Conservation (phyloP, 2,329 filamentous ascomycete species). For the Ascochyta pisi region DNA sequence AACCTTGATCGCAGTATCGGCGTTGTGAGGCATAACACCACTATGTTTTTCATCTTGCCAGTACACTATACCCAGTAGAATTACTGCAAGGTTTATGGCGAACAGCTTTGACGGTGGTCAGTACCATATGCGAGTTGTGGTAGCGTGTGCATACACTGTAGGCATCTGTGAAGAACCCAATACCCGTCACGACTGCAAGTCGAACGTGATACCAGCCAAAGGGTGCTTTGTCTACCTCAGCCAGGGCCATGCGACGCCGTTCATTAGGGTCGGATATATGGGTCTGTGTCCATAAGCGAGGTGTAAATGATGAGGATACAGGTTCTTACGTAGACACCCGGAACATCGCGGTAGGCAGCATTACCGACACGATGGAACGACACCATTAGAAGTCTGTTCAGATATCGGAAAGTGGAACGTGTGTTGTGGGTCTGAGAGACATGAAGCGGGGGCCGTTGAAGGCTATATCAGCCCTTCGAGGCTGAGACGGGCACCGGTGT, state of each 20-base stretch:
- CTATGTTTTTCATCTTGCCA: conserved; percentile 59
- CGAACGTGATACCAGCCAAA: conserved; percentile 73
- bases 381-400: conserved; percentile 25
- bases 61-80: conserved; percentile 83
- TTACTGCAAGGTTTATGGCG: conserved; percentile 59
- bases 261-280: conserved; percentile 47
- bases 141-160: conserved; percentile 55
- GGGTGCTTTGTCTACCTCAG: conserved; percentile 46
- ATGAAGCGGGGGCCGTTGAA: background rate
- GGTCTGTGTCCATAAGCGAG: conserved; percentile 19
- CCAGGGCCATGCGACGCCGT: conserved; percentile 45
- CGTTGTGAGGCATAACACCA: conserved; percentile 64
- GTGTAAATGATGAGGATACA: background rate
- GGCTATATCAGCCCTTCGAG: conserved; percentile 9
- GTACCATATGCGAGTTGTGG: background rate
- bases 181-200: conserved; percentile 77
- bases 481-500: conserved; percentile 2
- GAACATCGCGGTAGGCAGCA: conserved; percentile 42
- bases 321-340: conserved; percentile 37
- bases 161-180: conserved; percentile 88
- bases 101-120: conserved; percentile 55
- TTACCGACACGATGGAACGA: conserved; percentile 40
- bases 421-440: background rate
- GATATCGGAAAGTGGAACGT: conserved; percentile 2
- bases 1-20: conserved; percentile 85